Base-by-base conservation (phyloP, 371 early-diverging fungal genomes). In the Parasitella parasitica region DNA sequence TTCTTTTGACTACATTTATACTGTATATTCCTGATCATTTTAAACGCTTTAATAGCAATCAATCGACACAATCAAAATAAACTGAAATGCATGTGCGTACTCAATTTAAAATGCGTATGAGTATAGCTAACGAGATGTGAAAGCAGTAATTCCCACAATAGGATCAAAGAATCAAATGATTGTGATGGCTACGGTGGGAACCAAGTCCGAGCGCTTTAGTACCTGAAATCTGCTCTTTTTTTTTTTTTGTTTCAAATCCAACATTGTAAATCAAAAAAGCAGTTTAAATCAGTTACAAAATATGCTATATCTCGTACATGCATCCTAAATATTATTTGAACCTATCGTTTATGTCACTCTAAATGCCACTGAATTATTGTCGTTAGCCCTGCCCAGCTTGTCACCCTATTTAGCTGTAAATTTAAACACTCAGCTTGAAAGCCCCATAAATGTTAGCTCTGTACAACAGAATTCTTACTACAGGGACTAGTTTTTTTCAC, bases 401-500 rank as follows among this genome's bases (percentile, higher is more conserved):
- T 46, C 32, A 24, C 59, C 59, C 27, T 26, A 27, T 49, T 58
- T 24, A 36, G 59, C 15, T 2, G 35, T 34, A 49, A 58, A 49
- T 22, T 36, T 35, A 27, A 46, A 39, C 59, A 35, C 59, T 54
- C 66, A 65, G 46, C 66, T 59, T 48, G 36, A 59, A 49, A 59
- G 20, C 49, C 60, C 66, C 30, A 30, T 48, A 53, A 54, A 32
- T 59, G 66, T 59, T 41, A 38, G 52, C 51, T 59, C 32, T 59
- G 66, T 65, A 48, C 35, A 32, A 65, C 66, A 59, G 41, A 65
- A 55, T 53, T 34, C n/a, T n/a, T n/a, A 30, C 28, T 46, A 16
- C 18, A 34, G 59, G 66, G 61, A 55, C 61, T 66, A 56, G 43
- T 61, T 66, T 55, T 64, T 56, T 51, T 46, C 37, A 12, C 13